Evolutionary conservation across 1,284 basidiomycete species (phyloP).

Genomic region (Cryptococcus sp.): DNA sequence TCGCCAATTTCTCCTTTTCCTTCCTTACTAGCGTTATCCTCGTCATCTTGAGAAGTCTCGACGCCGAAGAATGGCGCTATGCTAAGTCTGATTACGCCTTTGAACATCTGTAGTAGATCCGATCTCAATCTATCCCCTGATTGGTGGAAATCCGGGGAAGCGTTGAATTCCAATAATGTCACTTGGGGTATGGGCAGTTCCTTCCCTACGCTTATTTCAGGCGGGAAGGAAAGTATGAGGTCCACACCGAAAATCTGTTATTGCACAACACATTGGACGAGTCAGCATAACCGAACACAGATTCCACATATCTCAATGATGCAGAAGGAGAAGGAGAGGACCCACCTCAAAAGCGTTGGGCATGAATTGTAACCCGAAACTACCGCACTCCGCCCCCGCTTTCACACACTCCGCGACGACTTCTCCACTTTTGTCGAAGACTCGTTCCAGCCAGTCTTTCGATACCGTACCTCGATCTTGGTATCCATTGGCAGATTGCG

Average conservation of each 20-base stretch:
- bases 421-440: constrained; percentile 65
- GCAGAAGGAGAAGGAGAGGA: not conserved
- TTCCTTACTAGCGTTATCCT: constrained; percentile 14
- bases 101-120: constrained; percentile 79
- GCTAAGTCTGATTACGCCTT: constrained; percentile 66
- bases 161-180: constrained; percentile 86
- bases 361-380: constrained; percentile 62
- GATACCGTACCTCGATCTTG: constrained; percentile 41
- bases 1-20: constrained; percentile 36
- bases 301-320: not conserved
- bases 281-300: not conserved
- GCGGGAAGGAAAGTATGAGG: constrained; percentile 70
- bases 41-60: constrained; percentile 12
- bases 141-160: constrained; percentile 93
- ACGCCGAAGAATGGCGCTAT: constrained; percentile 63
- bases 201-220: not conserved
- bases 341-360: constrained; percentile 86
- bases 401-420: constrained; percentile 78
- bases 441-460: constrained; percentile 59
- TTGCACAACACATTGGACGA: no score
- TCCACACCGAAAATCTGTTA: constrained; percentile 78
- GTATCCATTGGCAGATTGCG: constrained; percentile 12
- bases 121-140: constrained; percentile 75
- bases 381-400: constrained; percentile 74
- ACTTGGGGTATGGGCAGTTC: constrained; percentile 59